A percentile compares a stretch with the other conserved stretches of the same genome.
Evolutionary conservation across 1,284 basidiomycete genomes (phyloP).

Genomic region (Ustilago loliicola): DNA sequence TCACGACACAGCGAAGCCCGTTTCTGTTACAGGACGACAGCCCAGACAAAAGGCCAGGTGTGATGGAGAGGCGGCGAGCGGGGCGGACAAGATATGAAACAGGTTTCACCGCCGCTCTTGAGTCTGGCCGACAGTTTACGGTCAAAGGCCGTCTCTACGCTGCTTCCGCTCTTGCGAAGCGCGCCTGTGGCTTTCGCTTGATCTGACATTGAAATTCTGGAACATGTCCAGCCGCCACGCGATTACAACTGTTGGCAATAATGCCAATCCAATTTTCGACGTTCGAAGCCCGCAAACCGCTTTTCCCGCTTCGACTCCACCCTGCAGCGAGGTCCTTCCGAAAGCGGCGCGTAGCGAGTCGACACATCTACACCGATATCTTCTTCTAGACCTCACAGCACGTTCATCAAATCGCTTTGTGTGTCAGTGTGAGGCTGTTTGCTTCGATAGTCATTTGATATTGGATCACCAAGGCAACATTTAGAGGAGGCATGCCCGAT

Average conservation of each 20-base stretch:
- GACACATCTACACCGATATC: neutral
- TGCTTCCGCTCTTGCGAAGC: neutral
- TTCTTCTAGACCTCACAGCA: slow-evolving; percentile 1
- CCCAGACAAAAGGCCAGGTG: neutral
- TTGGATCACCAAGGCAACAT: neutral
- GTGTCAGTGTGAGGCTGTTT: neutral
- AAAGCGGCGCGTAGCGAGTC: neutral
- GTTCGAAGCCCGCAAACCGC: slow-evolving; percentile 21
- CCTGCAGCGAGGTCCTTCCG: neutral
- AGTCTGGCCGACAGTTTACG: neutral
- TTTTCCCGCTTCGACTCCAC: neutral
- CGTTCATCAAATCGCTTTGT: neutral
- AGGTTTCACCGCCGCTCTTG: slow-evolving; percentile 11
- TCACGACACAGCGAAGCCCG: neutral
- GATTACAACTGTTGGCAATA: neutral
- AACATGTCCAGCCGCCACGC: slow-evolving; percentile 21
- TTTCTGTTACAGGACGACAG: neutral
- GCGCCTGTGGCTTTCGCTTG: neutral
- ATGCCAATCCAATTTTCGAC: neutral
- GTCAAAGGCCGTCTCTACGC: slow-evolving; percentile 4
- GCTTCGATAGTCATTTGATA: neutral
- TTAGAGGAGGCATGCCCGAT: slow-evolving; percentile 37
- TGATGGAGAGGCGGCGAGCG: neutral
- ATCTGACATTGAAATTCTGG: slow-evolving; percentile 19
- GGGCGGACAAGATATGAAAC: slow-evolving; percentile 9